These are phyloP conservation scores for Candida pseudocylindracea DNA, from an alignment of 1,139 yeast species.

Conservation along the genomic window DNA sequence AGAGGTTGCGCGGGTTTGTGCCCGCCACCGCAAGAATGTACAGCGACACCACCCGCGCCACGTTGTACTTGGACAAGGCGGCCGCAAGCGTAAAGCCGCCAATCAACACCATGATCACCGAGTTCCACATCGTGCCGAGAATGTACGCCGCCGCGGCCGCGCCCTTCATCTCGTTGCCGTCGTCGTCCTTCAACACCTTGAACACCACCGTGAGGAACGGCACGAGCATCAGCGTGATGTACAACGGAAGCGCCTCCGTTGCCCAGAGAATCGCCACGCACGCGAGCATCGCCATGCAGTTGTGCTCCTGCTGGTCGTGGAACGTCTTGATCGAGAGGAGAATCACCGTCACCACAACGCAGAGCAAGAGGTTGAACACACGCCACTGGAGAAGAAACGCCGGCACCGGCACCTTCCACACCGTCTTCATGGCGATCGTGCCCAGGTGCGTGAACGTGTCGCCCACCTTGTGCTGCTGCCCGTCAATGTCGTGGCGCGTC, in stretches of 20 bases:
- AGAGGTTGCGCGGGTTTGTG: slow-evolving; percentile 56
- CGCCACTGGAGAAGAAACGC: slow-evolving; percentile 12
- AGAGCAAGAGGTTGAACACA: slow-evolving; percentile 20
- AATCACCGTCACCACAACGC: slow-evolving; percentile 20
- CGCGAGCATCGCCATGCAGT: slow-evolving; percentile 66
- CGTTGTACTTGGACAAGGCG: slow-evolving; percentile 72
- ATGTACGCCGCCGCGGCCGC: slow-evolving; percentile 55
- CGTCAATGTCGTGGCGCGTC: slow-evolving; percentile 16
- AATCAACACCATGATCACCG: slow-evolving; percentile 66
- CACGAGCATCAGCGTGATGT: slow-evolving; percentile 60
- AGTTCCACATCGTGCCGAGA: slow-evolving; percentile 81
- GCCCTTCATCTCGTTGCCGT: slow-evolving; percentile 33
- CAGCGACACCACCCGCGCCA: slow-evolving; percentile 72
- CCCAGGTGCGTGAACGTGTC: slow-evolving; percentile 9
- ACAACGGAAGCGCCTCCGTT: slow-evolving; percentile 75
- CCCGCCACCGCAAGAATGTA: slow-evolving; percentile 67
- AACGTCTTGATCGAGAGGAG: slow-evolving; percentile 35
- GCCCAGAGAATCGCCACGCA: slow-evolving; percentile 83
- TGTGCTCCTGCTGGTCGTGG: slow-evolving; percentile 39
- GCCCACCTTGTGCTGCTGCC: slow-evolving; percentile 11
- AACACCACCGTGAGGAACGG: slow-evolving; percentile 63
- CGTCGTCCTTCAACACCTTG: slow-evolving; percentile 38
- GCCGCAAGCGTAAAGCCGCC: slow-evolving; percentile 95
- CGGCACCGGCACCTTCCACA: slow-evolving; percentile 7
- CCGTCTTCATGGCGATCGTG: slow-evolving; percentile 5